Evolutionary conservation across 176 grass and related monocot species (phyloP), one percentile per base, ranked within the genome.

Genomic region (Cenchrus purpureus): DNA sequence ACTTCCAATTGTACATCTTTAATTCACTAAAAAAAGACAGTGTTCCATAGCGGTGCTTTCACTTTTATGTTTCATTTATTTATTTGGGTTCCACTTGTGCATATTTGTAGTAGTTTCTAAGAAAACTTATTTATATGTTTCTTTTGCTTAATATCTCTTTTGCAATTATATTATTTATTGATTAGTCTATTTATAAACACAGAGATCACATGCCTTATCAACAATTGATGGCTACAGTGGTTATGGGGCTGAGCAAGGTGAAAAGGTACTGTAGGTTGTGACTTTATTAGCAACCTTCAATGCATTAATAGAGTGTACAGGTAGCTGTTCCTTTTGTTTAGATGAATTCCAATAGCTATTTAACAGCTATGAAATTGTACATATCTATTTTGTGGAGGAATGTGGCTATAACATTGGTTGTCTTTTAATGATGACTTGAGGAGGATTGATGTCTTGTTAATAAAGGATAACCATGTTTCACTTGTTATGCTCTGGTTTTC

Each of bases 231-330:
- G 97, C 14, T 98, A 98, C 83, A 98, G 97, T 86, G 97, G 93
- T 82, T 98, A 98, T 89, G 93, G 97, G 85, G 93, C 97, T 29
- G 97, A 98, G 87, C 97, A 95, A 83, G 97, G 97, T 73, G 97
- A 98, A 85, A 95, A 94, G 97, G 97, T 98, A 90, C 66, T 64
- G 60, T 76, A 59, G 40, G n/a, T 68, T 78, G 14, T 31, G 19
- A 0, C n/a, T 69, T 48, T 65, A 50, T 43, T 71, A 51, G 29
- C 20, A 83, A 69, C 65, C 80, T 86, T 79, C 20, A 40, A 12
- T 28, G 3, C 42, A 67, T 68, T 48, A 11, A 12, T 15, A 49
- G 48, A 28, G 2, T 71, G 0, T 8, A 9, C 8, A 46, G 45
- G 6, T 31, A 86, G 57, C 57, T 44, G 19, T 10, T 61, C 17